Conservation (phyloP, 2,329 filamentous ascomycete genomes). For the Alternaria sp. region DNA sequence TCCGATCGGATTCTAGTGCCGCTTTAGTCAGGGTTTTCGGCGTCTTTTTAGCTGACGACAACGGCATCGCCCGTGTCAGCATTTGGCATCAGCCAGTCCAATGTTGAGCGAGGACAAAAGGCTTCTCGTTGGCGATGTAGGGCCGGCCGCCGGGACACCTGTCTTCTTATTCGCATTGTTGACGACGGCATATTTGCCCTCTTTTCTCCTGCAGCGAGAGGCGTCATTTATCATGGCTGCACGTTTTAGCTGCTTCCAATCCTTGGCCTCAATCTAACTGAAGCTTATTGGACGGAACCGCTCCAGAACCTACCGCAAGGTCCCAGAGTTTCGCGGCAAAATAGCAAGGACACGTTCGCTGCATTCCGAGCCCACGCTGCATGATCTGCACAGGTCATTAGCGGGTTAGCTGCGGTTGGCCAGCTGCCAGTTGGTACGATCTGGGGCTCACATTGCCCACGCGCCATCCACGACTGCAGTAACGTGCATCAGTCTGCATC, state of each 20-base stretch:
- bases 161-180: slow-evolving; percentile 20
- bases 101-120: slow-evolving; percentile 5
- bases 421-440: slow-evolving; percentile 35
- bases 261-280: slow-evolving; percentile 48
- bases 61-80: slow-evolving; percentile 9
- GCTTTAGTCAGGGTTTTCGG: slow-evolving; percentile 34
- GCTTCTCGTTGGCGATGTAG: slow-evolving; percentile 22
- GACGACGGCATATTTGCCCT: slow-evolving; percentile 53
- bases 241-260: slow-evolving; percentile 43
- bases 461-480: slow-evolving; percentile 35
- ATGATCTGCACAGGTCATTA: slow-evolving; percentile 49
- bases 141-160: slow-evolving; percentile 27
- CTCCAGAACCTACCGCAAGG: slow-evolving; percentile 45
- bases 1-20: slow-evolving; percentile 40
- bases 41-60: slow-evolving; percentile 20
- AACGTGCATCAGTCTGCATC: slow-evolving; percentile 39
- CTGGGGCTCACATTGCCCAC: slow-evolving; percentile 37
- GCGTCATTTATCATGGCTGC: slow-evolving; percentile 38
- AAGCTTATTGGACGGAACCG: slow-evolving; percentile 45
- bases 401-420: slow-evolving; percentile 43
- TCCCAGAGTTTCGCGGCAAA: slow-evolving; percentile 45
- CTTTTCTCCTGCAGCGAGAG: slow-evolving; percentile 49
- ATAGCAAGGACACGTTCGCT: slow-evolving; percentile 45
- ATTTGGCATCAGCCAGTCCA: slow-evolving; percentile 13
- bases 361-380: slow-evolving; percentile 46